Conservation (phyloP, 75 land plant genomes). For the Pinus tabuliformis region DNA sequence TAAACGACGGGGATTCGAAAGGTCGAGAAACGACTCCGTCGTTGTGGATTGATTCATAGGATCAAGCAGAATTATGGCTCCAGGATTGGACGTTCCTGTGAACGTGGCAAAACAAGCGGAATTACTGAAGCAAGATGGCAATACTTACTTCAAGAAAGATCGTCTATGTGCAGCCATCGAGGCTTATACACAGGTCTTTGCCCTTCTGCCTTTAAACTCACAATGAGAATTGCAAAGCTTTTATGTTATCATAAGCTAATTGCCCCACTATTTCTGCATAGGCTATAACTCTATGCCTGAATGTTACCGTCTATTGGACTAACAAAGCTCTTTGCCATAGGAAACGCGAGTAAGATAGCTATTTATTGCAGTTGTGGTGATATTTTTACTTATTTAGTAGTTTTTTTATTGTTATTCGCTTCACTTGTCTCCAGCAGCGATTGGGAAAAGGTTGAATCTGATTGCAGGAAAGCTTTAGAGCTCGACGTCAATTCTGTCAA, state of each 20-base stretch:
- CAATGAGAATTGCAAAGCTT: not conserved
- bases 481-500: conserved; percentile 71
- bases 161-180: conserved; percentile 85
- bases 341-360: conserved; percentile 56
- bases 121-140: conserved; percentile 65
- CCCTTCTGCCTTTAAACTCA: not conserved
- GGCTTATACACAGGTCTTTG: conserved; percentile 81
- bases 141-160: conserved; percentile 65
- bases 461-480: conserved; percentile 82
- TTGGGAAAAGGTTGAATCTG: conserved; percentile 81
- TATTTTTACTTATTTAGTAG: not conserved
- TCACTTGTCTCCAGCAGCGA: conserved; percentile 41
- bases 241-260: not conserved
- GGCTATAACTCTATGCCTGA: conserved; percentile 87
- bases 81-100: too few relatives aligned
- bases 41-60: too few relatives aligned
- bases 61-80: too few relatives aligned
- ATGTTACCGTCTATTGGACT: conserved; percentile 80
- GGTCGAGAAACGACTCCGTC: too few relatives aligned
- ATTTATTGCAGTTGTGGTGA: not conserved
- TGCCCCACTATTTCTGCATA: conserved; percentile 14
- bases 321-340: conserved; percentile 83
- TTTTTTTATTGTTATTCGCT: not conserved
- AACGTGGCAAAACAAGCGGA: conserved; percentile 60
- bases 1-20: too few relatives aligned